Evolutionary conservation across 495 filamentous ascomycete genomes (phyloP), one percentile per base, ranked within the genome.

Genomic region (Penicillium coprophilum): DNA sequence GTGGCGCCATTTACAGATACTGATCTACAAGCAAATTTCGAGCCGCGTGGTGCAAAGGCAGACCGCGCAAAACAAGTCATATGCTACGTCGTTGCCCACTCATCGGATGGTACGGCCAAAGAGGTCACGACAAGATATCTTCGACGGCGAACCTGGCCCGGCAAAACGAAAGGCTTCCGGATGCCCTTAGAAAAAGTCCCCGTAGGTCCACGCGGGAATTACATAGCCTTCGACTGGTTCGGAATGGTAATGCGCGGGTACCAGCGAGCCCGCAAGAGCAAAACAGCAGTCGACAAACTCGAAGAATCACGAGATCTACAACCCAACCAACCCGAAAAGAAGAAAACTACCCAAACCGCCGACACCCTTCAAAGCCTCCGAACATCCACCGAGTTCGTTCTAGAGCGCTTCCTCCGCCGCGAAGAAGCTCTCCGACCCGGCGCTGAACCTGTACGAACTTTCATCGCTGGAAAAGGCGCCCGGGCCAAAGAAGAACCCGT

Each of bases 111-210:
- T 12, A 91, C 91, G 0, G 95, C 91, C 10, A 97, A 97, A 72
- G 94, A 97, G 64, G 89, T 99, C 36, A 97, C 94, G 1, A 87
- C 91, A 4, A 84, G 93, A 13, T 97, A 99, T 70, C 84, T 97
- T 7, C 91, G 88, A 59, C 82, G 87, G 19, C 90, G 89, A 47
- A 82, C 84, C 38, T 88, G 90, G 75, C 94, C 94, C 4, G 91
- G 95, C 6, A 90, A 91, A 55, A 94, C 95, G 9, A 97, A 97
- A 63, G 92, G 93, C 2, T 80, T 86, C 61, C 83, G 95, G 13
- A 75, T 97, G 47, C 81, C 87, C 0, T 66, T 83, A 9, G 88
- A 92, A 60, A 94, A 92, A 61, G 73, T 94, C 4, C 87, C 92
- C 0, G 67, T 96, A 19, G 83, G 92, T 60, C 77, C 81, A 40